Base-by-base conservation (phyloP, 2,329 filamentous ascomycete species). In the Trichoderma oligosporum region DNA sequence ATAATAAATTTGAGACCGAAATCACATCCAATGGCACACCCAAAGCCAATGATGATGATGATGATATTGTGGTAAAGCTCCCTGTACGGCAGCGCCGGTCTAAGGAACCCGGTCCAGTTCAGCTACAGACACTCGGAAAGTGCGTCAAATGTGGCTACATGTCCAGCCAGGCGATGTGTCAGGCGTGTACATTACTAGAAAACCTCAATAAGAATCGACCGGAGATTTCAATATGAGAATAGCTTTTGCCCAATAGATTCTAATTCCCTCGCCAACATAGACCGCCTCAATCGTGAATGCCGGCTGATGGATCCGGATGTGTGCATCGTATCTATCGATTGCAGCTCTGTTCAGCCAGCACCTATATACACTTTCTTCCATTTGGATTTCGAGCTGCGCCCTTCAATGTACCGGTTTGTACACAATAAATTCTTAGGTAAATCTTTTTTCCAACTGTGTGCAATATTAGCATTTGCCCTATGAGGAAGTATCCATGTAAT, bases 81-180 rank as follows among this genome's bases (percentile, higher is more conserved):
- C 66, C 70, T 1, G 65, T 74, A 8, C 70, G 68, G 35, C 65
- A 53, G 11, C 65, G 66, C 25, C 64, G 64, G 46, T 60, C 62
- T 58, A 70, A 64, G 62, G 66, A 67, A 60, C 62, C 63, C 41
- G 52, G 68, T 4, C 55, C 70, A 1, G 69, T 66, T 9, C 74
- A 80, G n/a, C 81, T 83, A 66, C 89, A 93, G 71, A 85, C 86
- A 12, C 81, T 97, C 64, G 90, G 93, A 1, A 86, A 85, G 62
- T 99, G 94, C 68, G 83, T 87, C 67, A 86, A 84, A 52, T 99
- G 94, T 65, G 94, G 94, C 12, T 99, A 97, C 70, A 88, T 99
- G 72, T 96, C 94, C 2, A 97, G 92, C 65, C 94, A 99, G 72
- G 82, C 84, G 27, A 83, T 97, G 36, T 99, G 94, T 74, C 96